A percentile compares a stretch with the other conserved stretches of the same genome.
Evolutionary conservation across 441 rosid genomes (phyloP).

Genomic region (Biscutella auriculata): DNA sequence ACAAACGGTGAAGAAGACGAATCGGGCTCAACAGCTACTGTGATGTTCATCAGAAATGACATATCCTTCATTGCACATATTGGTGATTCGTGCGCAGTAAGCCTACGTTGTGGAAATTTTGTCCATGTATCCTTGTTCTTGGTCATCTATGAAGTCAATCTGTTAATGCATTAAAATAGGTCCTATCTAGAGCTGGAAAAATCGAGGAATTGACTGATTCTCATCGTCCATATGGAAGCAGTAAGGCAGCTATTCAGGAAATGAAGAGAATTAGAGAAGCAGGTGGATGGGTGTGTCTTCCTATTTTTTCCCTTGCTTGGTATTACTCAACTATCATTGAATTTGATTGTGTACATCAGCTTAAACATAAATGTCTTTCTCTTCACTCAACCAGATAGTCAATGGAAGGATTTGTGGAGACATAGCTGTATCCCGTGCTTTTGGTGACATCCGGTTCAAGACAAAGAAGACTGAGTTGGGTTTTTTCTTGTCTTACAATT

Average conservation of each 20-base stretch:
- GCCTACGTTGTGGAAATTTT: not conserved
- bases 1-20: conserved; percentile 39
- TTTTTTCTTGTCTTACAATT: conserved; percentile 14
- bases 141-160: not conserved
- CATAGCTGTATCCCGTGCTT: conserved; percentile 89
- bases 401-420: conserved; percentile 95
- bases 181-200: conserved; percentile 63
- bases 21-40: conserved; percentile 90
- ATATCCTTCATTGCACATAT: conserved; percentile 59
- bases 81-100: conserved; percentile 79
- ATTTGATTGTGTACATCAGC: not conserved
- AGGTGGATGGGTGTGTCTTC: conserved; percentile 99
- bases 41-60: conserved; percentile 45
- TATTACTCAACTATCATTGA: not conserved
- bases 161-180: conserved; percentile 31
- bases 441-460: conserved; percentile 84
- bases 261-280: conserved; percentile 87
- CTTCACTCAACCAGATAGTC: conserved; percentile 32
- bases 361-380: not conserved
- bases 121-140: not conserved
- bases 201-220: conserved; percentile 57
- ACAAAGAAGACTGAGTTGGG: conserved; percentile 71
- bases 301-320: conserved; percentile 14
- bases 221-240: conserved; percentile 84
- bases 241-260: conserved; percentile 55